Base-by-base conservation (phyloP, 192 early-diverging fungal species). In the Coemansia umbellata region DNA sequence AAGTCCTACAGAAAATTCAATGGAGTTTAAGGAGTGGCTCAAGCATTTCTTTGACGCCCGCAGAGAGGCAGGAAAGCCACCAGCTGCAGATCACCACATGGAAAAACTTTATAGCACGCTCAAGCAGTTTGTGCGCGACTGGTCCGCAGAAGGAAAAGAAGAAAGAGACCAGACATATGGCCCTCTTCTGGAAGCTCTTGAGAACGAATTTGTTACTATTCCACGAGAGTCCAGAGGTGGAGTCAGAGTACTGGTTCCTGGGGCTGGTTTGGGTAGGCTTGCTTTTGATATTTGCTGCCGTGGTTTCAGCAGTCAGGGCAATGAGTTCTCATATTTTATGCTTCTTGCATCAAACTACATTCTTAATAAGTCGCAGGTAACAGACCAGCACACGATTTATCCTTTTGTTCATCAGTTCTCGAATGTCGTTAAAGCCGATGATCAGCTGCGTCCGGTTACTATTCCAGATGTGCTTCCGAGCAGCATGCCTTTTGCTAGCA, bases 271-370 rank as follows among this genome's bases (percentile, higher is more conserved):
- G 13, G 97, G 93, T n/a, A 75, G 97, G 28, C 78, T 99, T 47
- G 89, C 89, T 1, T 95, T 81, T 61, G 97, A 99, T 35, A 90
- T 95, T 63, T 90, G 88, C n/a, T 81, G 80, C 26, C 62, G 60
- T 35, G 87, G 87, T 8, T 91, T 84, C 60, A 87, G 84, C 53
- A 83, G 81, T 48, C 86, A 91, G 77, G 90, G 83, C 27, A 99
- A 97, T 59, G 97, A 99, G 76, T 97, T 97, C 74, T 93, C 92
- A 27, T 95, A 88, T 58, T 94, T 85, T 67, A 99, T 99, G 97
- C 81, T 99, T 1, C 78, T 97, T 24, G 86, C 84, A 8, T 95
- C 95, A 8, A 85, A 99, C 67, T 97, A 91, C 69, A 81, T 97
- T 17, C 83, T 99, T n/a, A 99, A 99, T 74, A 85, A 82, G 47